These are phyloP conservation scores for Pichia sp. DNA, from an alignment of 1,139 yeast genomes.

Conservation along the genomic window DNA sequence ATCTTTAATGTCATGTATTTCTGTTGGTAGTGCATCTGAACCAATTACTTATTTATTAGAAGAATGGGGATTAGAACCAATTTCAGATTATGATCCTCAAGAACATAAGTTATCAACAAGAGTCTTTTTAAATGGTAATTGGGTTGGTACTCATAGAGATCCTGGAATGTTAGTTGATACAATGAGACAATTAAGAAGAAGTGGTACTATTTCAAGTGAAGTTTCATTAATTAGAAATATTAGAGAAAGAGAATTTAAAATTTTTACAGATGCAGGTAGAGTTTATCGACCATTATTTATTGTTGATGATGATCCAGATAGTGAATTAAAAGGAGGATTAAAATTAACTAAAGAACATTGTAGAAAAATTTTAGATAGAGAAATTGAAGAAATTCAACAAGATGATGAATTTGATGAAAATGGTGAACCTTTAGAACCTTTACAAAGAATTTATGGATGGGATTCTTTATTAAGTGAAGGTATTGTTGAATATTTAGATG, in stretches of 20 bases:
- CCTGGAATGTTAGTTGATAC: constrained; percentile 89
- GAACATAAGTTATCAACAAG: constrained; percentile 89
- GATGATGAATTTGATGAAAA: constrained; percentile 48
- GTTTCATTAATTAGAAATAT: constrained; percentile 95
- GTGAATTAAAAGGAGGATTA: constrained; percentile 69
- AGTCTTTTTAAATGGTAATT: constrained; percentile 96
- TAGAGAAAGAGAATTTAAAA: constrained; percentile 90
- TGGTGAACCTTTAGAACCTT: constrained; percentile 33
- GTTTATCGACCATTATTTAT: constrained; percentile 91
- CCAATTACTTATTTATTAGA: constrained; percentile 89
- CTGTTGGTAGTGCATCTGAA: constrained; percentile 96
- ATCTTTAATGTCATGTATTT: constrained; percentile 93
- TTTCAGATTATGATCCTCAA: constrained; percentile 92
- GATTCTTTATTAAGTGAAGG: constrained; percentile 77
- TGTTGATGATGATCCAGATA: constrained; percentile 76
- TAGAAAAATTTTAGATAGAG: constrained; percentile 60
- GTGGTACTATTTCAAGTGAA: constrained; percentile 93
- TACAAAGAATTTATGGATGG: constrained; percentile 67
- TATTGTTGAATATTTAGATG: constrained; percentile 89
- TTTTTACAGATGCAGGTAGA: constrained; percentile 98
- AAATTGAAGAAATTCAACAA: constrained; percentile 44
- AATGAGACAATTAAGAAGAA: constrained; percentile 85
- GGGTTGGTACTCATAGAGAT: constrained; percentile 98
- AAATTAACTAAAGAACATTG: constrained; percentile 82
- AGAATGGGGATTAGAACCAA: constrained; percentile 99